Base-by-base conservation (phyloP, 139 green algal species). In the Haematococcus sp. region DNA sequence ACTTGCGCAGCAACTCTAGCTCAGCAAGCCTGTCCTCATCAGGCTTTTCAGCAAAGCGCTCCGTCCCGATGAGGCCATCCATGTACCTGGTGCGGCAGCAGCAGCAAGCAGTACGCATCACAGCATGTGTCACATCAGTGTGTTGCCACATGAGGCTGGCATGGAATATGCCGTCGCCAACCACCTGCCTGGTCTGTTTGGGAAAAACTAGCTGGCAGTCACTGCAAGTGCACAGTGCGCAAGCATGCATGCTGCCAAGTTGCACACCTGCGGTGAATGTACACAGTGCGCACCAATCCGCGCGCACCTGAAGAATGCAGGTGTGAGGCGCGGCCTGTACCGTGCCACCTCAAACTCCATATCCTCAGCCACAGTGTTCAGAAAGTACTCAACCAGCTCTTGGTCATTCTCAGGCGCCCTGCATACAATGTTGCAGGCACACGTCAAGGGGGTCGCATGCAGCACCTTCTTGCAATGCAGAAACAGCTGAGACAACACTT, bases 341-440 rank as follows among this genome's bases (percentile, higher is more conserved):
- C 89, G 80, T 5, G 91, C 89, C 16, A 94, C 78, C 81, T 98
- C 93, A 77, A 81, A 97, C 72, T 95, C 81, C 87, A 98, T 94
- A 33, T 98, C 93, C 31, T 89, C 80, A 3, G 84, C 79, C 60
- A 94, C 81, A 28, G 93, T 97, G 56, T 93, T 86, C 20, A 98
- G 67, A 20, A 98, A 91, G 71, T 87, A 97, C 70, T 98, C 88
- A 0, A 95, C 76, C 2, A 96, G 76, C 51, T 89, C 84, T 11
- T 79, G 40, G 27, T 83, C 28, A 22, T 83, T 2, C 16, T 19
- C 74, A 64, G 68, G 51, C 30, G 28, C 40, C 43, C 35, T 65
- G 32, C 43, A 52, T 19, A 27, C 3, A 60, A 63, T 60, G 33
- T 2, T 31, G 52, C 33, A 66, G 2, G 9, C n/a, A 16, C 2